A percentile compares a stretch with the other conserved stretches of the same genome.
These are phyloP conservation scores for Cladochytrium replicatum DNA, from an alignment of 192 early-diverging fungal genomes.

Conservation along the genomic window DNA sequence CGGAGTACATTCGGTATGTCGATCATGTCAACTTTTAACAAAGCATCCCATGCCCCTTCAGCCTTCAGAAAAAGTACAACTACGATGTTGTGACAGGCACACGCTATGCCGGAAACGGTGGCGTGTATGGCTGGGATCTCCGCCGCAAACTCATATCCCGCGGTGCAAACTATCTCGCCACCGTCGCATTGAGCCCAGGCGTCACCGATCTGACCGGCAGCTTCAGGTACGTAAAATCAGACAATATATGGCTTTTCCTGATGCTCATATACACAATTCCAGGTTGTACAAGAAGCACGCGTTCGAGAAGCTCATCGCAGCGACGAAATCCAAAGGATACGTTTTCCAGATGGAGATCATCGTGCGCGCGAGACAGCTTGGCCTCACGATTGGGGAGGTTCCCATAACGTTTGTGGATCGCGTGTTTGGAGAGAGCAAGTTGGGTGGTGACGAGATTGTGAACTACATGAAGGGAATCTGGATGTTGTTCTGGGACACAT, in stretches of 20 bases:
- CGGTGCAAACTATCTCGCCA: slow-evolving; percentile 93
- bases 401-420: slow-evolving; percentile 99
- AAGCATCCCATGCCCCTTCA: neutral
- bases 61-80: slow-evolving; percentile 69
- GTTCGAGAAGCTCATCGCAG: slow-evolving; percentile 70
- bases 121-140: slow-evolving; percentile 97
- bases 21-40: neutral
- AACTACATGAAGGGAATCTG: slow-evolving; percentile 85
- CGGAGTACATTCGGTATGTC: slow-evolving; percentile 74
- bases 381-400: slow-evolving; percentile 75
- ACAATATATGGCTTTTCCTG: neutral
- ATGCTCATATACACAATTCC: neutral
- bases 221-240: slow-evolving; percentile 51
- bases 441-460: slow-evolving; percentile 90
- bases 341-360: slow-evolving; percentile 99
- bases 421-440: slow-evolving; percentile 93
- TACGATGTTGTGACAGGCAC: slow-evolving; percentile 93
- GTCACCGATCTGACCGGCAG: slow-evolving; percentile 92
- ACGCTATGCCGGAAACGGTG: slow-evolving; percentile 75
- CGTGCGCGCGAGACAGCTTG: slow-evolving; percentile 88
- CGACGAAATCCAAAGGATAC: slow-evolving; percentile 91
- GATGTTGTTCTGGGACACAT: too few relatives aligned
- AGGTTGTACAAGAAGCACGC: slow-evolving; percentile 91
- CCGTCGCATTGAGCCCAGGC: slow-evolving; percentile 73
- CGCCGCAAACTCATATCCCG: slow-evolving; percentile 92